Base-by-base conservation (phyloP, 306 rosid species). In the Prunus mume region DNA sequence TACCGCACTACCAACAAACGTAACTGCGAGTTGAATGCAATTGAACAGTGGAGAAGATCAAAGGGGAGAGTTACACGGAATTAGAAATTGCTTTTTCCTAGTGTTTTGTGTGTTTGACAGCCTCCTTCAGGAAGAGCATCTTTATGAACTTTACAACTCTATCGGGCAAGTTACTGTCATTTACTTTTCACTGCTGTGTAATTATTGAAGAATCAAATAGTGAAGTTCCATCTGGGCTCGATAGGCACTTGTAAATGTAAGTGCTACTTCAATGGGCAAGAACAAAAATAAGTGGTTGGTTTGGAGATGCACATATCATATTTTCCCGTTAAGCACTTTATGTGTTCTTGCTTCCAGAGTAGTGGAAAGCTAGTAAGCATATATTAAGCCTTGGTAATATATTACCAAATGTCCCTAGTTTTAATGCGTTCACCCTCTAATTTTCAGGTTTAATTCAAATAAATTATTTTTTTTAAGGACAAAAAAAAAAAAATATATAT, bases 1-100 rank as follows among this genome's bases (percentile, higher is more conserved):
- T 34, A 63, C 54, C 82, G 51, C 67, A 79, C 69, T 46, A 83
- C 13, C 79, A 80, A 11, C 66, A 64, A 61, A 62, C 52, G 17
- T 78, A 69, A 77, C 68, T 51, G 61, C 52, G 62, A 57, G 69
- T 85, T 82, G 79, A 70, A 45, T 71, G n/a, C 63, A 82, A 74
- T 51, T 14, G 32, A 74, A 30, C 71, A 25, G 5, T 19, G 62
- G 24, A 65, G 51, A 55, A 67, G 43, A 66, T 13, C 24, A 66
- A 34, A 9, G 63, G 3, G 18, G 43, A 25, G 63, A 34, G 9
- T 15, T 41, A 46, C 57, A 46, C 18, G 66, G 62, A 71, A 57
- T 34, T 51, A 27, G 19, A 50, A 56, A 19, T 3, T 61, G 66
- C 20, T 13, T 18, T 19, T 30, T 15, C 7, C 7, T 9, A 52